phyloP scores from a whole-genome alignment of 495 filamentous ascomycete genomes.

The Neurospora intermedia region DNA sequence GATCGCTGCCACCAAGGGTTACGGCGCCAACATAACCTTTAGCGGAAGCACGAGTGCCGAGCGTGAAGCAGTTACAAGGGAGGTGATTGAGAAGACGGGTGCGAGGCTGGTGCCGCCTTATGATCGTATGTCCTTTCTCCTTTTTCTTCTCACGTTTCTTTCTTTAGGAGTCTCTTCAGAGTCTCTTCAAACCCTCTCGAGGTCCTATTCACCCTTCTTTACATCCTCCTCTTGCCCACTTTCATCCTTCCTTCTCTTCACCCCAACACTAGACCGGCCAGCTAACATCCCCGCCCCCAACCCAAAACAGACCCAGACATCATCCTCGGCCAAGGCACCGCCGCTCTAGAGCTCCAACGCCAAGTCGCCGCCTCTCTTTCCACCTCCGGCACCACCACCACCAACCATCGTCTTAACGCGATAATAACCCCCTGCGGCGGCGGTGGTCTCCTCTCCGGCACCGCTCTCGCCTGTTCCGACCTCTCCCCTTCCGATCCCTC shows the following conservation, averaged over 20 bases:
- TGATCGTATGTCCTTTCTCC: constrained; percentile 35
- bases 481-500: not conserved
- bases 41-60: constrained; percentile 70
- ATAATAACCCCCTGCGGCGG: constrained; percentile 83
- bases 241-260: not conserved
- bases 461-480: constrained; percentile 54
- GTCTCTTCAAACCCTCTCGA: not conserved
- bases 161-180: not conserved
- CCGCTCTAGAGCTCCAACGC: constrained; percentile 65
- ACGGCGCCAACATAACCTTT: constrained; percentile 74
- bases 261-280: not conserved
- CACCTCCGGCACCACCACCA: constrained; percentile 3
- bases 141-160: not conserved
- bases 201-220: not conserved
- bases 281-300: not conserved
- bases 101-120: constrained; percentile 81
- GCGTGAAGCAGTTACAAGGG: constrained; percentile 62
- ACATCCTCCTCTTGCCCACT: not conserved
- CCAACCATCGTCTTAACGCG: constrained; percentile 46
- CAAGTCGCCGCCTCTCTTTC: not conserved
- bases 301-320: constrained; percentile 54
- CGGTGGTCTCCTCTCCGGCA: constrained; percentile 76
- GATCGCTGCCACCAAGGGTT: constrained; percentile 65
- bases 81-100: constrained; percentile 56
- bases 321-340: constrained; percentile 84